Evolutionary conservation across 305 asterid species (phyloP).

Genomic region (Rubia balearica): DNA sequence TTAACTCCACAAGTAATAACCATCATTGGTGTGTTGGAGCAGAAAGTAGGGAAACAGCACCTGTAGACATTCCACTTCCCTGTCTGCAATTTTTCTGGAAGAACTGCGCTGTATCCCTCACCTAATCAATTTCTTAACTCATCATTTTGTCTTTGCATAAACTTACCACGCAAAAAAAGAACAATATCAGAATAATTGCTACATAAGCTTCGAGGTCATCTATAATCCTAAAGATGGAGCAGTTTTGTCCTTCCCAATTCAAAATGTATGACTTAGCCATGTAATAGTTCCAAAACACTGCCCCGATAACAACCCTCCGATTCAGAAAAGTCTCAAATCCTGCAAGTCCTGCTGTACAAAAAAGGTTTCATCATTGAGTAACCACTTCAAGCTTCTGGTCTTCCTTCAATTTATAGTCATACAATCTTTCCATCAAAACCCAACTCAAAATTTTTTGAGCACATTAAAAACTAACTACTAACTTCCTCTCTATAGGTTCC

Average conservation of each 20-base stretch:
- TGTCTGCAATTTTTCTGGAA: constrained; percentile 90
- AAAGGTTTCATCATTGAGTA: not conserved
- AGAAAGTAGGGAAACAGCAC: constrained; percentile 28
- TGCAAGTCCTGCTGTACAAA: not conserved
- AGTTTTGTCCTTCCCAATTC: not conserved
- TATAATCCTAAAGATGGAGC: not conserved
- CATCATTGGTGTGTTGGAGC: constrained; percentile 9
- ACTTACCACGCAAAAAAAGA: constrained; percentile 10
- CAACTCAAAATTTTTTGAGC: not conserved
- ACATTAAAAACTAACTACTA: not conserved
- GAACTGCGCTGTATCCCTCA: constrained; percentile 72
- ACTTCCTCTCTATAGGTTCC: not conserved
- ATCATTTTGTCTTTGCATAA: constrained; percentile 13
- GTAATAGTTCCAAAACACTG: not conserved
- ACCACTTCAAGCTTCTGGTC: not conserved
- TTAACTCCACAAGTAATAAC: constrained; percentile 6
- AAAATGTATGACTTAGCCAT: not conserved
- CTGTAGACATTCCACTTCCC: constrained; percentile 99
- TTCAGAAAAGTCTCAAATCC: not conserved
- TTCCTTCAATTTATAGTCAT: not conserved
- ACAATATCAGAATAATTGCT: constrained; percentile 3
- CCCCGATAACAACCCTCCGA: too few relatives aligned
- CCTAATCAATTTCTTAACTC: constrained; percentile 39
- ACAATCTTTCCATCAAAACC: not conserved
- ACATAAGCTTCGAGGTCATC: not conserved